These are phyloP conservation scores for Urtica urens DNA, from an alignment of 306 rosid species.

Conservation along the genomic window DNA sequence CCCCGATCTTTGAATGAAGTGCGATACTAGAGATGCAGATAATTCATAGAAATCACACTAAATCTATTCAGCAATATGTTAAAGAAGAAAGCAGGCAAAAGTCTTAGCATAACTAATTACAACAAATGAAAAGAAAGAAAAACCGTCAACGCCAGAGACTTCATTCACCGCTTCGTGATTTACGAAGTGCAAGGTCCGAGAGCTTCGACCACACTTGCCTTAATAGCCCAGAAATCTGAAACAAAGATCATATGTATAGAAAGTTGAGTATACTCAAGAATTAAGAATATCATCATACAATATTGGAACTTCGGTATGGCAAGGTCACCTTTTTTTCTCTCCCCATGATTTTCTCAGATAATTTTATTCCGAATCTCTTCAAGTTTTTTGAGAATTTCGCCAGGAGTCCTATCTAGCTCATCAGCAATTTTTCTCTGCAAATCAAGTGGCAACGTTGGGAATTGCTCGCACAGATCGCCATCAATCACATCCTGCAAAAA, in stretches of 20 bases:
- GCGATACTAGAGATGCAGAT: too few relatives aligned
- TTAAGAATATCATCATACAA: too few relatives aligned
- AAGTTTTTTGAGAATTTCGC: slow-evolving; percentile 83
- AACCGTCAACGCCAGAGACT: too few relatives aligned
- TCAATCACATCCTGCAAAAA: slow-evolving; percentile 81
- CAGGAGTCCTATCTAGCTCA: slow-evolving; percentile 94
- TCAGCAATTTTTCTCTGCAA: slow-evolving; percentile 93
- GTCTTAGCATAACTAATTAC: slow-evolving; percentile 35
- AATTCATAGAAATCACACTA: too few relatives aligned
- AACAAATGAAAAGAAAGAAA: slow-evolving; percentile 28
- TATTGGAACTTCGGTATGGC: too few relatives aligned
- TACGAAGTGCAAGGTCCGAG: too few relatives aligned
- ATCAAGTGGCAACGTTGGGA: slow-evolving; percentile 86
- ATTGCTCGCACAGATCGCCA: slow-evolving; percentile 98
- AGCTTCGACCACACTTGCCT: too few relatives aligned
- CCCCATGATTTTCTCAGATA: slow-evolving; percentile 43
- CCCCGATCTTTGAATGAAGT: too few relatives aligned
- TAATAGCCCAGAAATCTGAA: too few relatives aligned
- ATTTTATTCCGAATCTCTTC: slow-evolving; percentile 91
- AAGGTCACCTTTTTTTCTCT: slow-evolving; percentile 17
- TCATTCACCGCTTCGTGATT: too few relatives aligned
- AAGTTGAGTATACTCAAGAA: too few relatives aligned
- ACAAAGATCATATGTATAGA: too few relatives aligned
- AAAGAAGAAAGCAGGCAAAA: slow-evolving; percentile 10
- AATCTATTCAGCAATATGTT: slow-evolving; percentile 12